phyloP scores from a whole-genome alignment of 2,329 filamentous ascomycete species.

The Macrophomina tecta region DNA sequence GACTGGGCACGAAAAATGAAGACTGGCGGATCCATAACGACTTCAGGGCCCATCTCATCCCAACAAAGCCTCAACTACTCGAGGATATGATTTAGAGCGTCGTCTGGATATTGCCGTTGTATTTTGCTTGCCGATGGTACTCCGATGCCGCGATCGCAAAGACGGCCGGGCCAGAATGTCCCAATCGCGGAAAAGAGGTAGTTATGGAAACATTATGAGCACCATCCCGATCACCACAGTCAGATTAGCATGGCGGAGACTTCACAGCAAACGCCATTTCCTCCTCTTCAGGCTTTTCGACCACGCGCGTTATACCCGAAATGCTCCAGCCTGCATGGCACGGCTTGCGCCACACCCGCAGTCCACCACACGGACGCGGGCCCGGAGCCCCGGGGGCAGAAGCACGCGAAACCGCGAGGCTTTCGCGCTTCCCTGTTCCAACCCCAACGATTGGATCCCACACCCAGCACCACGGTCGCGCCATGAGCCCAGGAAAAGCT shows the following conservation, averaged over 20 bases:
- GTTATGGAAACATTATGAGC: background rate
- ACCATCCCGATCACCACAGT: background rate
- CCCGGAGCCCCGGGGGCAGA: slow-evolving; percentile 9
- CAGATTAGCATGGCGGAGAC: background rate
- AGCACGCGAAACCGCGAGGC: background rate
- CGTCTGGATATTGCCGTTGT: too few species aligned
- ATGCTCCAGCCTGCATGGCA: slow-evolving; percentile 8
- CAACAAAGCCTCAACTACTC: too few species aligned
- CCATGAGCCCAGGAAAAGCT: background rate
- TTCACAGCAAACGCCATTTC: background rate
- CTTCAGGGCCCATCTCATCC: too few species aligned
- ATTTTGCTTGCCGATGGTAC: too few species aligned
- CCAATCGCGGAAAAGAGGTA: background rate
- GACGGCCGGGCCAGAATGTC: background rate
- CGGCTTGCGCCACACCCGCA: slow-evolving; percentile 21
- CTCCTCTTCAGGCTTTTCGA: slow-evolving; percentile 1
- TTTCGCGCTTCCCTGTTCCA: slow-evolving; percentile 5
- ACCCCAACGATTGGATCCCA: slow-evolving; percentile 15
- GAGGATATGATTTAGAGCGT: too few species aligned
- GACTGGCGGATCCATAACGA: too few species aligned
- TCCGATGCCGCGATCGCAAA: background rate
- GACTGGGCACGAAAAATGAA: too few species aligned
- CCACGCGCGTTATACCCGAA: background rate
- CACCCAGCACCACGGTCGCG: slow-evolving; percentile 10
- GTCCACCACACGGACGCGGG: slow-evolving; percentile 10